A percentile compares a stretch with the other conserved stretches of the same genome.
Conservation (phyloP, 352 stramenopile genomes). For the Phytophthora nicotianae region DNA sequence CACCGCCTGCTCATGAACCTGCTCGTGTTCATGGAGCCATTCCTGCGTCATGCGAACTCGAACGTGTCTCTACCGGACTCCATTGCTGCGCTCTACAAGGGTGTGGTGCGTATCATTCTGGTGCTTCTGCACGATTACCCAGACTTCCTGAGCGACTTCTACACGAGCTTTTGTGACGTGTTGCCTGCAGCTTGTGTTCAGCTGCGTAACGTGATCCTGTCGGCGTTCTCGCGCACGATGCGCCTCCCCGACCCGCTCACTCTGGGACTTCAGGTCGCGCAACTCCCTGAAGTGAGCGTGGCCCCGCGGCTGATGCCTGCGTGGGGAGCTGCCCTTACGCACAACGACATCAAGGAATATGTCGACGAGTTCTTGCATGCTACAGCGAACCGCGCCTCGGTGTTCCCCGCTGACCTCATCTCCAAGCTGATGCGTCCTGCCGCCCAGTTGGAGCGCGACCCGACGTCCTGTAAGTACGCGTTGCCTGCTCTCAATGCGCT, state of each 20-base stretch:
- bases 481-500: constrained; percentile 95
- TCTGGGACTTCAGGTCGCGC: constrained; percentile 97
- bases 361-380: constrained; percentile 96
- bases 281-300: constrained; percentile 96
- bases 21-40: constrained; percentile 98
- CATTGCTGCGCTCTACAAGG: constrained; percentile 97
- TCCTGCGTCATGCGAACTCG: constrained; percentile 91
- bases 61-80: constrained; percentile 81
- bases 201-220: constrained; percentile 98
- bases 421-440: constrained; percentile 71
- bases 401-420: constrained; percentile 85
- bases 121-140: constrained; percentile 99
- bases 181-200: constrained; percentile 97
- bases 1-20: constrained; percentile 98
- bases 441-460: constrained; percentile 72
- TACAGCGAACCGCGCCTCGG: constrained; percentile 85
- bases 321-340: constrained; percentile 92
- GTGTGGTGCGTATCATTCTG: constrained; percentile 96
- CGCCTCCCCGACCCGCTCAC: constrained; percentile 97
- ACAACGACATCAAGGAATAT: constrained; percentile 91
- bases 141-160: constrained; percentile 98
- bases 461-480: constrained; percentile 81
- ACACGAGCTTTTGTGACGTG: constrained; percentile 98
- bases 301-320: constrained; percentile 95
- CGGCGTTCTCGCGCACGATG: constrained; percentile 97